A percentile compares a stretch with the other conserved stretches of the same genome.
phyloP scores from a whole-genome alignment of 352 stramenopile genomes.

The Phytophthora kernoviae region DNA sequence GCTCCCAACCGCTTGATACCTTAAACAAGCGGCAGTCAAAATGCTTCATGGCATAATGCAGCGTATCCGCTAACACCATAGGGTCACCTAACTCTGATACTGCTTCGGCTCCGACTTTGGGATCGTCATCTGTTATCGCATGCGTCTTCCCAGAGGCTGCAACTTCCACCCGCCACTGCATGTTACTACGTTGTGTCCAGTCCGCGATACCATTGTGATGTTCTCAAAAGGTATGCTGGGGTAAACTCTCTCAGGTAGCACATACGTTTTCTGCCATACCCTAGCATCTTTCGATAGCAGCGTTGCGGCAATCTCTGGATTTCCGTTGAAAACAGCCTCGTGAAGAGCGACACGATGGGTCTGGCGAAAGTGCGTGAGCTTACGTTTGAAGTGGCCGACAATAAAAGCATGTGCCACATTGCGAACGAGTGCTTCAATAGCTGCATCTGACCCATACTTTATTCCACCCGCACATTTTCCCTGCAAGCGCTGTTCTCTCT shows the following conservation, averaged over 20 bases:
- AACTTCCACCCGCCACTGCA: slow-evolving; percentile 54
- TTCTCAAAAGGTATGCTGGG: slow-evolving; percentile 33
- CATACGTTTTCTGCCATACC: slow-evolving; percentile 66
- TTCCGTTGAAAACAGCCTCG: slow-evolving; percentile 74
- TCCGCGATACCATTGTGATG: slow-evolving; percentile 13
- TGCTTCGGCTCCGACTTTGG: slow-evolving; percentile 2
- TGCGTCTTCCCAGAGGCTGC: slow-evolving; percentile 38
- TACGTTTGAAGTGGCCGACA: slow-evolving; percentile 52
- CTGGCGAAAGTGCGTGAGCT: slow-evolving; percentile 50
- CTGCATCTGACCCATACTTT: slow-evolving; percentile 47
- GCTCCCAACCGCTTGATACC: slow-evolving; percentile 37
- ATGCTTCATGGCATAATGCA: slow-evolving; percentile 46
- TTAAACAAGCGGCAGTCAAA: slow-evolving; percentile 51
- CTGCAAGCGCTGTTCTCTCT: slow-evolving; percentile 11
- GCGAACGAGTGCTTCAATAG: slow-evolving; percentile 52
- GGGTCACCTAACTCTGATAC: slow-evolving; percentile 22
- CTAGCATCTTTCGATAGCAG: slow-evolving; percentile 54
- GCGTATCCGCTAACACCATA: slow-evolving; percentile 51
- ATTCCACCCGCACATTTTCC: slow-evolving; percentile 8
- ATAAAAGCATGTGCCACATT: slow-evolving; percentile 71
- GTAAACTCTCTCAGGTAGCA: slow-evolving; percentile 56
- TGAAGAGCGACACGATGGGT: slow-evolving; percentile 77
- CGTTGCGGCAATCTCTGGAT: slow-evolving; percentile 55
- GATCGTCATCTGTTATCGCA: background rate
- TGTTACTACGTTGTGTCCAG: slow-evolving; percentile 9